These are phyloP conservation scores for Trichocladium uniseriatum DNA, from an alignment of 495 filamentous ascomycete genomes.

Conservation along the genomic window DNA sequence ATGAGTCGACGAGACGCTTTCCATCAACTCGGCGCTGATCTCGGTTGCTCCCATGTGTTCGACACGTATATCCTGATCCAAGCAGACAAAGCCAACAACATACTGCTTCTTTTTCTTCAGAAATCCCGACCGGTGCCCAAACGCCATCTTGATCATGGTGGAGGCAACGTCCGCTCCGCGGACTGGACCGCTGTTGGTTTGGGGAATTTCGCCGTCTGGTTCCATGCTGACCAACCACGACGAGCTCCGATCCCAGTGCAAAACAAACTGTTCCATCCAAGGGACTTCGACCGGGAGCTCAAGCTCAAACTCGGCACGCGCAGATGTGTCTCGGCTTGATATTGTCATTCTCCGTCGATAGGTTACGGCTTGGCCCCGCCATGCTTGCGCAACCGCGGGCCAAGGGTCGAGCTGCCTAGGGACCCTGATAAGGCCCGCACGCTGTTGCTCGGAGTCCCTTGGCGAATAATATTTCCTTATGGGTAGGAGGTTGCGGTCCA, in stretches of 20 bases:
- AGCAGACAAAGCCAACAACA: constrained; percentile 27
- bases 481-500: constrained; percentile 77
- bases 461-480: constrained; percentile 29
- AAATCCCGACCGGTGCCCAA: constrained; percentile 29
- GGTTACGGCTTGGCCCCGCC: constrained; percentile 28
- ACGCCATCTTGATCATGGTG: constrained; percentile 43
- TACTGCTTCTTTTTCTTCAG: constrained; percentile 33
- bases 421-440: constrained; percentile 43
- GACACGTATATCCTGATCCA: constrained; percentile 10
- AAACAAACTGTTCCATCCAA: constrained; percentile 30
- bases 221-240: constrained; percentile 34
- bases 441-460: constrained; percentile 34
- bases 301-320: constrained; percentile 34
- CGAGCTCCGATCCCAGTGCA: constrained; percentile 43
- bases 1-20: constrained; percentile 4
- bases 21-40: constrained; percentile 9
- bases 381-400: constrained; percentile 48
- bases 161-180: constrained; percentile 34
- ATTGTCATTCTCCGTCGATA: constrained; percentile 25
- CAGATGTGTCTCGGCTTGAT: constrained; percentile 22
- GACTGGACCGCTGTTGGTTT: constrained; percentile 11
- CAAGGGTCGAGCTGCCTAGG: constrained; percentile 56
- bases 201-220: constrained; percentile 11
- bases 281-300: constrained; percentile 39
- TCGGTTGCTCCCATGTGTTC: constrained; percentile 8